Base-by-base conservation (phyloP, 1,284 basidiomycete genomes). In the Pseudozyma thailandica region DNA sequence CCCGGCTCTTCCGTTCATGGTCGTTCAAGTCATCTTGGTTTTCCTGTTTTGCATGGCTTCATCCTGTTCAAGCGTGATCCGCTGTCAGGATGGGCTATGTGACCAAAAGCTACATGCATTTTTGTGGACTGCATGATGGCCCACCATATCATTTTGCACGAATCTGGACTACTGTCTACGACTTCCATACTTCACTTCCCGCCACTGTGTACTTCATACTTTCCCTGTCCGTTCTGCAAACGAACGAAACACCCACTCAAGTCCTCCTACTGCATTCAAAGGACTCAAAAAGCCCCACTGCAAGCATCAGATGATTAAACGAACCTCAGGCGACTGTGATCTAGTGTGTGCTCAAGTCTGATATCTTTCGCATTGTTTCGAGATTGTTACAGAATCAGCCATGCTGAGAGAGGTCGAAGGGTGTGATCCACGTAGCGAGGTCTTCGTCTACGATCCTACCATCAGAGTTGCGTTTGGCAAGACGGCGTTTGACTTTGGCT, bases 351-450 rank as follows among this genome's bases (percentile, higher is more conserved):
- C 4, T 21, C 23, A 47, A 50, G 30, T 43, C n/a, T n/a, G n/a
- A n/a, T n/a, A n/a, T n/a, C n/a, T n/a, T n/a, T n/a, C n/a, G n/a
- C n/a, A n/a, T n/a, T n/a, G n/a, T n/a, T n/a, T n/a, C n/a, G n/a
- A n/a, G n/a, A 27, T 48, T 46, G 42, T 28, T 27, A 28, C 26
- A 23, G 4, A n/a, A 31, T 41, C 51, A 64, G 21, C 65, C 71
- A 30, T 72, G 72, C 48, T 76, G 45, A 2, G 64, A 56, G 3
- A 76, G 46, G 33, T 76, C 72, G 39, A 74, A 76, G 0, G 74
- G 74, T 4, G 74, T 78, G 63, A 78, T 77, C 71, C 76, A 74
- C 1, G 68, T 52, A 8, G 64, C 66, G 30, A 78, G 64, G 28
- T 78, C 74, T 39, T 78, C 68, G 35, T 77, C 72, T 10, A 78